Base-by-base conservation (phyloP, 176 grass and related monocot species). In the Lolium multiflorum region DNA sequence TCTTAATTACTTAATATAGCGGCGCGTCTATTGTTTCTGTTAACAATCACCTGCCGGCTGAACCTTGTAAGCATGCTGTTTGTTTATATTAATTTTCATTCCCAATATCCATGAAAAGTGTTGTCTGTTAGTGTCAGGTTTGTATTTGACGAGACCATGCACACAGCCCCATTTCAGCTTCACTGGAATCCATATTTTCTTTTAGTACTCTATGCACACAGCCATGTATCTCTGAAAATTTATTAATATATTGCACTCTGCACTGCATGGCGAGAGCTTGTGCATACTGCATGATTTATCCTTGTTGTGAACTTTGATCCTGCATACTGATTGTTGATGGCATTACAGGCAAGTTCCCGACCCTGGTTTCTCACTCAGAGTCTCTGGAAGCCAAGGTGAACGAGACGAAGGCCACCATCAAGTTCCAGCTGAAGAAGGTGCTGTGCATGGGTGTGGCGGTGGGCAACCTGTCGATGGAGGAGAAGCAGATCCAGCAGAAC, bases 391-490 rank as follows among this genome's bases (percentile, higher is more conserved):
- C 91, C 16, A 94, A 97, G 80, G 94, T 97, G 26, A 97, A 94
- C 6, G 91, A 97, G 87, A 92, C 79, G 2, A 94, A 97, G 67
- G 94, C 94, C 5, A 97, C 85, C 11, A 83, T 97, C 71, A 97
- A 97, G 78, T 97, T 97, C 67, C 91, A 97, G 62, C 82, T 97
- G 15, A 97, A 97, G 85, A 97, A 94, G 75, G 94, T 97, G 54
- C 87, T 97, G 3, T 94, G 94, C 87, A 97, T 97, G 91, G 94
- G 94, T 3, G 94, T 97, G 11, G 91, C 94, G 3, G 91, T 97
- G 9, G 94, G 91, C 11, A 94, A 97, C 67, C 76, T 83, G 55
- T 86, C 68, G 11, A 97, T 97, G 94, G 94, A 97, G 76, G 94
- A 97, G 89, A 94, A 92, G 89, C 91, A 97, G 82, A 90, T 97